These are phyloP conservation scores for Gossypium anomalum DNA, from an alignment of 345 rosid species.

Conservation along the genomic window DNA sequence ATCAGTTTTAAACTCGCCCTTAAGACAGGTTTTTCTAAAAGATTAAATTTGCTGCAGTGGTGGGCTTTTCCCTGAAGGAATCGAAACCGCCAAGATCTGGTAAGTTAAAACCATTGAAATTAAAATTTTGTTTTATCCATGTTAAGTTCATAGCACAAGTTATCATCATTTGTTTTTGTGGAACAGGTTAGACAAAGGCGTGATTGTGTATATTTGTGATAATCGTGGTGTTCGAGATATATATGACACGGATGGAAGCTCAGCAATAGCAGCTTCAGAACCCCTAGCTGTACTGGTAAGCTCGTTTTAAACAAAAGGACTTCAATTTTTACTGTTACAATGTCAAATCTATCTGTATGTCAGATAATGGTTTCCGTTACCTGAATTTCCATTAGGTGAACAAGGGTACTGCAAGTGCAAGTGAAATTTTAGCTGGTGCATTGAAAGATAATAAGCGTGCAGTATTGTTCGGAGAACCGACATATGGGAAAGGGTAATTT, in stretches of 20 bases:
- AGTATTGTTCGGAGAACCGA: conserved; percentile 76
- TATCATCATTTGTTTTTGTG: conserved; percentile 4
- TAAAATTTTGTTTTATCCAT: background rate
- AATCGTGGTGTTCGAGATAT: conserved; percentile 82
- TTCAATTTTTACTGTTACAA: background rate
- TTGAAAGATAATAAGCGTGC: conserved; percentile 94
- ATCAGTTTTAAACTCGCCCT: conserved; percentile 19
- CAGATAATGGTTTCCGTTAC: background rate
- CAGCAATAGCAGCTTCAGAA: conserved; percentile 68
- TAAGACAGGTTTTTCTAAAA: conserved; percentile 32
- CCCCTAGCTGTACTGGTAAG: conserved; percentile 82
- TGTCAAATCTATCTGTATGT: background rate
- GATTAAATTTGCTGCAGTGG: conserved; percentile 67
- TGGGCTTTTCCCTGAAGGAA: conserved; percentile 94
- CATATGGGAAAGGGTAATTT: conserved; percentile 91
- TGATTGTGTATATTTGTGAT: conserved; percentile 87
- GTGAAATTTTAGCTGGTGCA: conserved; percentile 91
- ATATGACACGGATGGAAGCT: conserved; percentile 86
- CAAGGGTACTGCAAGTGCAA: conserved; percentile 98
- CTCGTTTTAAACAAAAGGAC: background rate
- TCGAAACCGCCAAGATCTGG: conserved; percentile 94
- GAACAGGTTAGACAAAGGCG: conserved; percentile 90
- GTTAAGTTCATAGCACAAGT: background rate
- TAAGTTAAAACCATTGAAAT: conserved; percentile 28
- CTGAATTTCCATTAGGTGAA: conserved; percentile 56